Evolutionary conservation across 768 basidiomycete genomes (phyloP).

Genomic region (Tulasnella calospora): DNA sequence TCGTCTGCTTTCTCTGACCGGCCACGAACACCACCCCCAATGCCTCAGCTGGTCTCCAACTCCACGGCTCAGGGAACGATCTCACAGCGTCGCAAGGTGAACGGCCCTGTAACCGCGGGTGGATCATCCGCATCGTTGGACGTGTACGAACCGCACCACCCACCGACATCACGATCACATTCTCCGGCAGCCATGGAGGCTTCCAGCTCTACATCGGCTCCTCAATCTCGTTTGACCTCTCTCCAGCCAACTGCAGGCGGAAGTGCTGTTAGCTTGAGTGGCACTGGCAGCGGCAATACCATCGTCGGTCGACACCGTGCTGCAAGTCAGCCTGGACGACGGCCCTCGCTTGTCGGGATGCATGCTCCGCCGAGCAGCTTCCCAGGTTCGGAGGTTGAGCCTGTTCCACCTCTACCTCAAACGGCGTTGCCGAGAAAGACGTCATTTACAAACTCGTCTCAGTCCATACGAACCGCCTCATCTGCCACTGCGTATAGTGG

Average conservation of each 20-base stretch:
- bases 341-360: conserved; percentile 13
- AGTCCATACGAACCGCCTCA: background rate
- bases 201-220: conserved; percentile 1
- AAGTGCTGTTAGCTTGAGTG: background rate
- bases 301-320: conserved; percentile 15
- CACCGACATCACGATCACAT: conserved; percentile 17
- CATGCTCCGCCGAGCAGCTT: background rate
- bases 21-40: conserved; percentile 16
- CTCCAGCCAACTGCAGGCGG: background rate
- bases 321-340: conserved; percentile 23
- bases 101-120: background rate
- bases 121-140: conserved; percentile 13
- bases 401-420: conserved; percentile 24
- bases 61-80: conserved; percentile 29
- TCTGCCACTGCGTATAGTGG: background rate
- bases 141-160: conserved; percentile 13
- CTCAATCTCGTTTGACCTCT: background rate
- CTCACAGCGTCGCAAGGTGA: conserved; percentile 25
- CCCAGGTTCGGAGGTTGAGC: background rate
- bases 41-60: conserved; percentile 24
- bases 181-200: conserved; percentile 13
- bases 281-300: background rate
- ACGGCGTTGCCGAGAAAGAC: conserved; percentile 13
- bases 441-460: conserved; percentile 12
- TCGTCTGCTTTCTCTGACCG: conserved; percentile 22